A percentile compares a stretch with the other conserved stretches of the same genome.
phyloP scores from a whole-genome alignment of 1,139 yeast species.

The Blastobotrys ciferrii region DNA sequence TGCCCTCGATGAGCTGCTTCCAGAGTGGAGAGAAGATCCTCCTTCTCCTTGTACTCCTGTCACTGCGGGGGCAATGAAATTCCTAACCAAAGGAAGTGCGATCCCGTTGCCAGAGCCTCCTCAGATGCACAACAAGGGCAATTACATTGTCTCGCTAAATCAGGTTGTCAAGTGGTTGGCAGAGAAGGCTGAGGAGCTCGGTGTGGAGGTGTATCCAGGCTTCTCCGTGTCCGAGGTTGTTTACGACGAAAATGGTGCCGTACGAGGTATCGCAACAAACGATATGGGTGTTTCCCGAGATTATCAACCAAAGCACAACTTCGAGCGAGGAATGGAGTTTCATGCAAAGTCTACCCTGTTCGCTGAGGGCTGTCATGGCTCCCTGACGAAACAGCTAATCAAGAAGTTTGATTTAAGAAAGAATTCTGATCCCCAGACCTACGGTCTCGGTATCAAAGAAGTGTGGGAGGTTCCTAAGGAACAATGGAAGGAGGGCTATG shows the following conservation, averaged over 20 bases:
- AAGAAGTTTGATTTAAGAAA: constrained; percentile 64
- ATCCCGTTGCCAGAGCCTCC: constrained; percentile 90
- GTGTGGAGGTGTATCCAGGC: constrained; percentile 91
- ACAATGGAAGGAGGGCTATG: constrained; percentile 75
- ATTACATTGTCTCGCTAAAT: constrained; percentile 80
- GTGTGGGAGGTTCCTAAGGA: constrained; percentile 95
- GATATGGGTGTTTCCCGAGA: constrained; percentile 80
- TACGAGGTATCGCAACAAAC: constrained; percentile 88
- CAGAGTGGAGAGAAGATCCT: constrained; percentile 53
- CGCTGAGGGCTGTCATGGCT: constrained; percentile 98
- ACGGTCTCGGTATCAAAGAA: constrained; percentile 92
- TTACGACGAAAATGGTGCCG: constrained; percentile 54
- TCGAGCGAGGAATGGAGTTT: constrained; percentile 96
- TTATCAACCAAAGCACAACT: constrained; percentile 74
- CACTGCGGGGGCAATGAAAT: constrained; percentile 72
- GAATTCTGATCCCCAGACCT: constrained; percentile 75
- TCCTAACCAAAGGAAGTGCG: constrained; percentile 54
- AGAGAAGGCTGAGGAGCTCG: constrained; percentile 87
- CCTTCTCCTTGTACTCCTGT: constrained; percentile 77
- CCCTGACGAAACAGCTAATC: constrained; percentile 75
- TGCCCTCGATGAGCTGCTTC: constrained; percentile 81
- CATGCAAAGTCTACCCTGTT: constrained; percentile 82
- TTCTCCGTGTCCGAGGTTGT: constrained; percentile 84
- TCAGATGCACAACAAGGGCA: constrained; percentile 77
- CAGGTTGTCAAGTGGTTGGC: constrained; percentile 79